Evolutionary conservation across 768 basidiomycete genomes (phyloP).

Genomic region (Omphalotus guepiniiformis): DNA sequence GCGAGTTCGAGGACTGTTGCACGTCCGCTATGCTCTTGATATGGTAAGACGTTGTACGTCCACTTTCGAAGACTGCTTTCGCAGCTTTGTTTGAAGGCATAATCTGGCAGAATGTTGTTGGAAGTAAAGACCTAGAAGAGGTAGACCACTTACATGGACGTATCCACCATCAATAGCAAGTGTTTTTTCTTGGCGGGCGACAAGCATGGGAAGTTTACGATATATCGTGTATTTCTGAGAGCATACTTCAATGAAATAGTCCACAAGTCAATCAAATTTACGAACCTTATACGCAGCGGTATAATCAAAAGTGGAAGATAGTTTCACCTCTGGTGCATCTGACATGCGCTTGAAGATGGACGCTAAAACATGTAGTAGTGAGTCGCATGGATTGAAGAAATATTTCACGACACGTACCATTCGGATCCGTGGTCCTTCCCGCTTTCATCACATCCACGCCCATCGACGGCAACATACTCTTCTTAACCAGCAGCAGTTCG

Average conservation of each 20-base stretch:
- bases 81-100: slow-evolving; percentile 79
- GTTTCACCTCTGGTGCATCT: slow-evolving; percentile 60
- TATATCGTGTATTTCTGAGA: slow-evolving; percentile 84
- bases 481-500: slow-evolving; percentile 77
- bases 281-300: slow-evolving; percentile 82
- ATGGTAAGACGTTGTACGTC: slow-evolving; percentile 90
- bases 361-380: slow-evolving; percentile 45
- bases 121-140: neutral
- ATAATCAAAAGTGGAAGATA: slow-evolving; percentile 67
- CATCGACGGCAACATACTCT: slow-evolving; percentile 68
- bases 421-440: slow-evolving; percentile 83
- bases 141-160: slow-evolving; percentile 59
- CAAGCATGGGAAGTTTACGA: slow-evolving; percentile 91
- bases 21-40: slow-evolving; percentile 82
- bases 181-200: slow-evolving; percentile 84
- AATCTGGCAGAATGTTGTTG: slow-evolving; percentile 46
- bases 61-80: slow-evolving; percentile 82
- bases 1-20: slow-evolving; percentile 77
- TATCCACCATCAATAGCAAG: slow-evolving; percentile 96
- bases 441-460: slow-evolving; percentile 65
- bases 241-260: neutral
- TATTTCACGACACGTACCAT: slow-evolving; percentile 48
- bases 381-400: neutral
- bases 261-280: neutral
- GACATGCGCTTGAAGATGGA: slow-evolving; percentile 91